Base-by-base conservation (phyloP, 257 asterid species). In the Galeopsis tetrahit region DNA sequence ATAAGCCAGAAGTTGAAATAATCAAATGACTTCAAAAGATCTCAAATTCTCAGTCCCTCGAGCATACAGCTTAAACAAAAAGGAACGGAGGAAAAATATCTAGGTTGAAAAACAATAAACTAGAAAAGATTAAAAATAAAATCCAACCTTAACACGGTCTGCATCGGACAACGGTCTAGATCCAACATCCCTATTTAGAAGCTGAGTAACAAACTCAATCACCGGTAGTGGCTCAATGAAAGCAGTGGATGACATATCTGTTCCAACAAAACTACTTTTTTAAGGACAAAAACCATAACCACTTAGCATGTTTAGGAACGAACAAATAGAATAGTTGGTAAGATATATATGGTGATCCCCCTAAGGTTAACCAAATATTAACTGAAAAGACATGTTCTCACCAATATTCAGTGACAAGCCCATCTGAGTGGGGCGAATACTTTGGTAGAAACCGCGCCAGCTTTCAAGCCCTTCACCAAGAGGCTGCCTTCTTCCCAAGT, bases 201-300 rank as follows among this genome's bases (percentile, higher is more conserved):
- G 96, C 81, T 90, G 94, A 48, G 87, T 44, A 6, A 92, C 98
- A 71, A 95, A 95, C 14, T 87, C 97, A 53, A 92, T 87, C 10
- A 95, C 97, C 4, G 94, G 95, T 13, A 95, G 91, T 56, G 99
- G 96, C 86, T 92, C 99, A 51, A 95, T 90, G 82, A 95, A 95
- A 4, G 98, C 96, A 38, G 98, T 95, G 42, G 98, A 95, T 35
- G 99, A 95, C 96, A 92, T 95, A 82, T 95, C 99, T 95, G 93
- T 70, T 58, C 73, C 46, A 64, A 8, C 62, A 64, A 51, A 58
- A 62, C 21, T 73, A 59, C 28, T 4, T 28, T 11, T 14, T 10
- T 40, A 63, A 49, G 35, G 43, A 48, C 6, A 62, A 38, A 14
- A 57, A 13, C 13, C 32, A 53, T 10, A 5, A 7, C 14, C 34